phyloP scores from a whole-genome alignment of 2,329 filamentous ascomycete genomes.

The Madurella fahalii region DNA sequence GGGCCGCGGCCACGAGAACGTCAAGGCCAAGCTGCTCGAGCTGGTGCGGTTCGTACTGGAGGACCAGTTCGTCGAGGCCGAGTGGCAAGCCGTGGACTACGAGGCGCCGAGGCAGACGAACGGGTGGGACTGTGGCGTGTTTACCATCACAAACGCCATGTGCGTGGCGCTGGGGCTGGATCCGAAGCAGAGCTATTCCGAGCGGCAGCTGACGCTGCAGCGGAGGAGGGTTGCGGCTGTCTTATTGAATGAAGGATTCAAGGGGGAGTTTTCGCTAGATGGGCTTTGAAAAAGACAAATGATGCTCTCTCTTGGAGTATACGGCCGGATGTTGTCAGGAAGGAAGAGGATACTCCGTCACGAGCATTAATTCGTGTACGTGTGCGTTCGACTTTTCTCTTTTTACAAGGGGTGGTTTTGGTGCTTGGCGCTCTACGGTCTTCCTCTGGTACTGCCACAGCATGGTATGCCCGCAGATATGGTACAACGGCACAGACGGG shows the following conservation, averaged over 20 bases:
- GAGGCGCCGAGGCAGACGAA: slow-evolving; percentile 59
- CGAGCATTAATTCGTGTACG: no score
- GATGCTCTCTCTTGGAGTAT: no score
- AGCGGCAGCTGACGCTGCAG: slow-evolving; percentile 55
- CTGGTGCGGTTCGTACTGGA: slow-evolving; percentile 59
- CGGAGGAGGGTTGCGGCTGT: slow-evolving; percentile 60
- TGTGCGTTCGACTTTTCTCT: no score
- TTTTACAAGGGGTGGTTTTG: no score
- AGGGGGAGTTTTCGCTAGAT: slow-evolving; percentile 52
- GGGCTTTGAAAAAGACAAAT: slow-evolving; percentile 29
- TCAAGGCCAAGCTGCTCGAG: slow-evolving; percentile 41
- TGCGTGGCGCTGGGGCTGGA: slow-evolving; percentile 54
- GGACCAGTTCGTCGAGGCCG: slow-evolving; percentile 48
- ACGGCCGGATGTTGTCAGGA: no score
- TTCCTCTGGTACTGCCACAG: no score
- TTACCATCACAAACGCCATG: slow-evolving; percentile 68
- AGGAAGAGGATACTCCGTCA: no score
- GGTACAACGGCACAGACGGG: no score
- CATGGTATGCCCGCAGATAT: no score
- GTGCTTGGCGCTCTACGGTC: no score
- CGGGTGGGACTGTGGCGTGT: slow-evolving; percentile 71
- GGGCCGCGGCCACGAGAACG: slow-evolving; percentile 35
- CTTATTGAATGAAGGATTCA: slow-evolving; percentile 64
- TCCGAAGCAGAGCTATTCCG: slow-evolving; percentile 46
- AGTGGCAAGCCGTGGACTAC: slow-evolving; percentile 57